Conservation (phyloP, 2,329 filamentous ascomycete genomes). For the Fusarium coffeatum region DNA sequence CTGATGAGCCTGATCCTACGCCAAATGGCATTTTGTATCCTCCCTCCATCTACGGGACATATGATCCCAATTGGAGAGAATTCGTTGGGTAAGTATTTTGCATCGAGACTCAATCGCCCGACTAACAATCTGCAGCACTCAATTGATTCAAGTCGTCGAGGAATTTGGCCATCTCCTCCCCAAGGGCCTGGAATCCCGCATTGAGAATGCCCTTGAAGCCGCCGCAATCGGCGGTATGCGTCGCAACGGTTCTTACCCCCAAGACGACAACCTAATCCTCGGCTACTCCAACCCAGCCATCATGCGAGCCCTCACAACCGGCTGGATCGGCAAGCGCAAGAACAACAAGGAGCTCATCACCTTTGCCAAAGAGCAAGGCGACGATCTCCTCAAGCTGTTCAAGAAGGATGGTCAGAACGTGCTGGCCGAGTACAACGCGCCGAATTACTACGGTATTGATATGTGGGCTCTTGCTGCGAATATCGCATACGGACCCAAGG, state of each 20-base stretch:
- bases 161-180: slow-evolving; percentile 6
- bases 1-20: slow-evolving; percentile 19
- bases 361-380: slow-evolving; percentile 53
- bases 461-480: slow-evolving; percentile 19
- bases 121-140: neutral
- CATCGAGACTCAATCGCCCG: accelerated
- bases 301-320: slow-evolving; percentile 55
- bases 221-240: slow-evolving; percentile 24
- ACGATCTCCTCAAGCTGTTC: slow-evolving; percentile 48
- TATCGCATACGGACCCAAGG: slow-evolving; percentile 14
- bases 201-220: slow-evolving; percentile 6
- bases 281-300: slow-evolving; percentile 57
- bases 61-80: slow-evolving; percentile 23
- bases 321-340: slow-evolving; percentile 56
- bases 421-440: slow-evolving; percentile 14
- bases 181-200: slow-evolving; percentile 5
- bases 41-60: slow-evolving; percentile 12
- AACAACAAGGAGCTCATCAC: slow-evolving; percentile 52
- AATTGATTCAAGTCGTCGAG: slow-evolving; percentile 17
- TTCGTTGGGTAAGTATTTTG: slow-evolving; percentile 1
- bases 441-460: slow-evolving; percentile 18
- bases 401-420: neutral
- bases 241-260: slow-evolving; percentile 8
- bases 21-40: slow-evolving; percentile 10
- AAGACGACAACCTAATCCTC: slow-evolving; percentile 39